These are phyloP conservation scores for Fraxinus floribunda DNA, from an alignment of 305 asterid species.

Conservation along the genomic window DNA sequence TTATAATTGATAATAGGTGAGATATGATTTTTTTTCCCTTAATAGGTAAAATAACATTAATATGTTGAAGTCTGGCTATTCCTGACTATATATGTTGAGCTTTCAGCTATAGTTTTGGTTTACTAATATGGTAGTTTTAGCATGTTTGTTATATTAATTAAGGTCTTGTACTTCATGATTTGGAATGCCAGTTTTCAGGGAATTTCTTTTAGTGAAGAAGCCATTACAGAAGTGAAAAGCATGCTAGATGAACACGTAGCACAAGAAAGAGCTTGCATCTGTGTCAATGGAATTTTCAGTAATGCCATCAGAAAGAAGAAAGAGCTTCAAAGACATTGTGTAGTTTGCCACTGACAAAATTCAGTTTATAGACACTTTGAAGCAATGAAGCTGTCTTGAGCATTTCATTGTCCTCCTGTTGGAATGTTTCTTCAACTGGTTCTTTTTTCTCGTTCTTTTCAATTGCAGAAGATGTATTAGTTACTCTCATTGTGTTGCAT, in stretches of 20 bases:
- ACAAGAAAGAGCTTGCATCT: conserved; percentile 7
- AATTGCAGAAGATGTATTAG: conserved; percentile 34
- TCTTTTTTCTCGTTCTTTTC: conserved; percentile 32
- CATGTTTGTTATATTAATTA: no score
- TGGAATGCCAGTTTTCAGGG: conserved; percentile 51
- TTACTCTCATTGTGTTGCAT: conserved; percentile 15
- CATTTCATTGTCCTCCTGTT: conserved; percentile 31
- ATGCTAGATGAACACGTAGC: no score
- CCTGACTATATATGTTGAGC: no score
- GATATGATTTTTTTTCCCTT: no score
- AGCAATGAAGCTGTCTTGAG: conserved; percentile 25
- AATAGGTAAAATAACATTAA: no score
- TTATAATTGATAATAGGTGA: neutral
- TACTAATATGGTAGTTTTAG: no score
- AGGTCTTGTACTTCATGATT: no score
- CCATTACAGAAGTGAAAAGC: no score
- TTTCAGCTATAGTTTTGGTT: no score
- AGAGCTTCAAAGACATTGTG: conserved; percentile 34
- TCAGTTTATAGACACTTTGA: conserved; percentile 42
- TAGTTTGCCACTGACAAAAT: conserved; percentile 32
- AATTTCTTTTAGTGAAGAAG: neutral
- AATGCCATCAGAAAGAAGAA: conserved; percentile 28
- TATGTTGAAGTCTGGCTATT: no score
- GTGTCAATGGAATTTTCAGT: conserved; percentile 16
- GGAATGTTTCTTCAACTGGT: conserved; percentile 26